Evolutionary conservation across 179 eudicot genomes (phyloP).

Genomic region (Drosera spatulata): DNA sequence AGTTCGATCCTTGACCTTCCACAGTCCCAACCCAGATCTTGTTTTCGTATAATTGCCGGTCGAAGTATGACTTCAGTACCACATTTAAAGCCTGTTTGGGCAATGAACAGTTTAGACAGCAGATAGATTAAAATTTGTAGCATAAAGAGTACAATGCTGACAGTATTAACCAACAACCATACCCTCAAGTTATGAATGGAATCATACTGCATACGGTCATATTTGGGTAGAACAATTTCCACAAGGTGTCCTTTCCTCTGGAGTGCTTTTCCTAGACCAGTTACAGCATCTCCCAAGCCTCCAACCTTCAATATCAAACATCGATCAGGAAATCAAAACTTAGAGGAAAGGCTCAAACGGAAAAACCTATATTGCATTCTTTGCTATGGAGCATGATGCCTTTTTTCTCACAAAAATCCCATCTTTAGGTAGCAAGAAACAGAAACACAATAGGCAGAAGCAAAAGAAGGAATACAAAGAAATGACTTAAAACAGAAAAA

Average conservation of each 20-base stretch:
- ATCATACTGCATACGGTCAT: constrained; percentile 88
- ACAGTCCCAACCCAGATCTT: constrained; percentile 91
- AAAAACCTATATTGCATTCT: too few species aligned
- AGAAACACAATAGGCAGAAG: too few species aligned
- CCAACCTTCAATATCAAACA: constrained; percentile 53
- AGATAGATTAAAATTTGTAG: constrained; percentile 6
- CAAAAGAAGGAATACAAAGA: too few species aligned
- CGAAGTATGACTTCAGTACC: constrained; percentile 80
- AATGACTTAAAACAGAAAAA: too few species aligned
- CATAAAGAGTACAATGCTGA: constrained; percentile 1
- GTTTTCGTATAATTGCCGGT: constrained; percentile 62
- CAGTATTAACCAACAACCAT: constrained; percentile 9
- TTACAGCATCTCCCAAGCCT: constrained; percentile 96
- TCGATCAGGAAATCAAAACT: not conserved
- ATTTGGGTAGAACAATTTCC: constrained; percentile 84
- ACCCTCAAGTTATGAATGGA: constrained; percentile 64
- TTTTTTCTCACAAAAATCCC: too few species aligned
- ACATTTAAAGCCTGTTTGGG: constrained; percentile 61
- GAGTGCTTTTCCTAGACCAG: constrained; percentile 91
- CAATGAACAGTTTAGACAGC: constrained; percentile 1
- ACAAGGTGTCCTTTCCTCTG: constrained; percentile 94
- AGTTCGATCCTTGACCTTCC: constrained; percentile 48
- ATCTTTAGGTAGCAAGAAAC: too few species aligned
- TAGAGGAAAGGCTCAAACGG: not conserved
- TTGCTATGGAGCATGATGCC: too few species aligned